Evolutionary conservation across 2,329 filamentous ascomycete species (phyloP), one percentile per base, ranked within the genome.

Genomic region (Colletotrichum limetticola): DNA sequence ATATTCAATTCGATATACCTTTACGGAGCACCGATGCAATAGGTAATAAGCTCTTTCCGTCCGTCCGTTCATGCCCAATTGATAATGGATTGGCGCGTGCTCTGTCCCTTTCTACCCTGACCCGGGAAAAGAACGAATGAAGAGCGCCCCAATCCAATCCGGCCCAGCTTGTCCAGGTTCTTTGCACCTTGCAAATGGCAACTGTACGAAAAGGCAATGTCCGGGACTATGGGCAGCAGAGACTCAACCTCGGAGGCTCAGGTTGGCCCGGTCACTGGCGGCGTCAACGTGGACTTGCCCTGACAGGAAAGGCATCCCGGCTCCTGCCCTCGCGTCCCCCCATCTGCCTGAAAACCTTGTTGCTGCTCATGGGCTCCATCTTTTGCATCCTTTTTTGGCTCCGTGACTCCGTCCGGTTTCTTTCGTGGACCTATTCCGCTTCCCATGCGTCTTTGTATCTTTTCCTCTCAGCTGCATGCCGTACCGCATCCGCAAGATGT

Each of bases 321-420:
- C 57, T 30, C 57, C 30, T 30, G 32, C 55, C 52, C 30, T 71
- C 58, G 35, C 37, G 63, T 49, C 68, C 63, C 63, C 46, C 37
- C 42, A 63, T 61, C 58, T 71, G 69, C 65, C 69, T 69, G 70
- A 72, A 72, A 72, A 69, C 70, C 70, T 72, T 72, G 70, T 62
- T 63, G 57, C 12, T 32, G 63, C 35, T 52, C 22, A 24, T 59
- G 32, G 65, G 59, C 57, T 62, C 64, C 37, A 24, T 52, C 32
- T 5, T 9, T 32, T 6, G 53, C 8, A 37, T 65, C 61, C 58
- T 52, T 55, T 8, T 9, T 30, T 2, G 53, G 9, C 53, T 65
- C 67, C 58, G 46, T 49, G 16, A 37, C 32, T 55, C 22, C 32
- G 22, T 22, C 16, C n/a, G 3, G 8, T 57, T 57, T 46, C 69